phyloP scores from a whole-genome alignment of 345 rosid species.

The Mercurialis annua region DNA sequence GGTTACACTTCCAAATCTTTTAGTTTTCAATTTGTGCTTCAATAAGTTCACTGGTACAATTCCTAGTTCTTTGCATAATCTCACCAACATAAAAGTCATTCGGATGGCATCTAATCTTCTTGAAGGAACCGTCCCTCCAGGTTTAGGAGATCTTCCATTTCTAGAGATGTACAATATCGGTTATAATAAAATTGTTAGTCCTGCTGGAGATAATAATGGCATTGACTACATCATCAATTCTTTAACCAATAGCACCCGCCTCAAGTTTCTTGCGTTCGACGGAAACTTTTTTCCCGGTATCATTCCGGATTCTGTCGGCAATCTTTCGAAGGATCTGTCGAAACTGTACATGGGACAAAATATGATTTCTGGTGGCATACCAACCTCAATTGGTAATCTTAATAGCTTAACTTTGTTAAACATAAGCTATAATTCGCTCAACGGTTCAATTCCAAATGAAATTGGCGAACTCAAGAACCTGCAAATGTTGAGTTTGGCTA shows the following conservation, averaged over 20 bases:
- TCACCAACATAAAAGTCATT: slow-evolving; percentile 36
- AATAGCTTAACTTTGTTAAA: slow-evolving; percentile 36
- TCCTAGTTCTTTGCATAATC: slow-evolving; percentile 45
- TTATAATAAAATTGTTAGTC: slow-evolving; percentile 31
- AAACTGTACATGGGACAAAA: slow-evolving; percentile 42
- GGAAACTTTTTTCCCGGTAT: slow-evolving; percentile 40
- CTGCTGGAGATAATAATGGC: slow-evolving; percentile 20
- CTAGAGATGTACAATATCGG: slow-evolving; percentile 39
- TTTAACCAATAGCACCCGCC: slow-evolving; percentile 36
- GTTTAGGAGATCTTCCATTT: slow-evolving; percentile 36
- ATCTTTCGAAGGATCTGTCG: slow-evolving; percentile 33
- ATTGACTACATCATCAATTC: slow-evolving; percentile 38
- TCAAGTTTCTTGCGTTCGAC: slow-evolving; percentile 36
- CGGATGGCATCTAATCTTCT: slow-evolving; percentile 34
- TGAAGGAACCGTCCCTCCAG: slow-evolving; percentile 37
- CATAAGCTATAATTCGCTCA: slow-evolving; percentile 37
- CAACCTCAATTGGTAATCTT: slow-evolving; percentile 34
- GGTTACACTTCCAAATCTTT: slow-evolving; percentile 43
- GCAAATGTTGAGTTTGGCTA: slow-evolving; percentile 36
- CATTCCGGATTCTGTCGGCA: slow-evolving; percentile 43
- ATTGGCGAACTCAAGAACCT: slow-evolving; percentile 35
- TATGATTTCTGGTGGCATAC: slow-evolving; percentile 34
- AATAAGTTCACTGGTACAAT: slow-evolving; percentile 41
- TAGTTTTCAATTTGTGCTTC: slow-evolving; percentile 34
- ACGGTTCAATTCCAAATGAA: slow-evolving; percentile 44